Percentiles rank a stretch among this genome's conserved stretches.
Evolutionary conservation across 139 green algal species (phyloP).

Genomic region (Protoeuglena noctilucae): DNA sequence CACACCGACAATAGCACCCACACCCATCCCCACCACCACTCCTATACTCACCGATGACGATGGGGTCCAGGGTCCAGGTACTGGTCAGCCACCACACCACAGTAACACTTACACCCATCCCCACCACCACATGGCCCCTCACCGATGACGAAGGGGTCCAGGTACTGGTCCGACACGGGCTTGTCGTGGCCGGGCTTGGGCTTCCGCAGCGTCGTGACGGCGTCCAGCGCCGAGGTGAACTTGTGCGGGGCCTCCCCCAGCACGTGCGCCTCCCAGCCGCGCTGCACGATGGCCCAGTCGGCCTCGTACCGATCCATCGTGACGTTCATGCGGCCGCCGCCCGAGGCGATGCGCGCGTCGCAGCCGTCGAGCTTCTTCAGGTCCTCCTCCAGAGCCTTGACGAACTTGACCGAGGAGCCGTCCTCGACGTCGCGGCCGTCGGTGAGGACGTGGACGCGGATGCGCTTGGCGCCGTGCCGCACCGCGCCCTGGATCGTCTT

Average conservation of each 20-base stretch:
- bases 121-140: no score
- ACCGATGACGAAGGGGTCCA: constrained; percentile 73
- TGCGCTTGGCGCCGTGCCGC: constrained; percentile 61
- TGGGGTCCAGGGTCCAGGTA: no score
- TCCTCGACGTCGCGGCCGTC: constrained; percentile 88
- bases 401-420: constrained; percentile 55
- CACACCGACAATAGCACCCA: no score
- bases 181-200: constrained; percentile 31
- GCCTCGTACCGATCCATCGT: constrained; percentile 97
- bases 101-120: no score
- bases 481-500: constrained; percentile 42
- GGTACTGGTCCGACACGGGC: constrained; percentile 59
- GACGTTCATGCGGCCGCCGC: constrained; percentile 82
- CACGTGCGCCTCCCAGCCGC: constrained; percentile 77
- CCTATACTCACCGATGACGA: no score
- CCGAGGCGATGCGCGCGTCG: constrained; percentile 77
- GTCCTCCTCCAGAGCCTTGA: constrained; percentile 49
- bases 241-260: constrained; percentile 66
- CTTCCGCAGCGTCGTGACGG: constrained; percentile 46
- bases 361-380: constrained; percentile 31
- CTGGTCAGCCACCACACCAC: no score
- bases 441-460: constrained; percentile 79
- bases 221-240: constrained; percentile 58
- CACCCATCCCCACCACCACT: no score
- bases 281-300: constrained; percentile 89